These are phyloP conservation scores for Myriosclerotinia duriaeana DNA, from an alignment of 2,329 filamentous ascomycete genomes.

Conservation along the genomic window DNA sequence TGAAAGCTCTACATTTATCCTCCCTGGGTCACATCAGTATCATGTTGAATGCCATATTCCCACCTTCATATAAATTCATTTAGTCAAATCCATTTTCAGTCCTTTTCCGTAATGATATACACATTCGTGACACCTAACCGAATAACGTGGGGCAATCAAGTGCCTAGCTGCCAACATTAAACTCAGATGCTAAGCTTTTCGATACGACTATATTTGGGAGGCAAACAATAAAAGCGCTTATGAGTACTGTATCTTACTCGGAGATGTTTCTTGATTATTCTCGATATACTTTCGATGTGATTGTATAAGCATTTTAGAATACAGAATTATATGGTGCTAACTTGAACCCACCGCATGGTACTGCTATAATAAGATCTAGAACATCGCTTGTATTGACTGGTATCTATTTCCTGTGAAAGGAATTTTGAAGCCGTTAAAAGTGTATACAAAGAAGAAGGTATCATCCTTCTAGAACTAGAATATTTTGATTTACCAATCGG, in stretches of 20 bases:
- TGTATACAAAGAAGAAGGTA: neutral
- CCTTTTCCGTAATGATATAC: neutral
- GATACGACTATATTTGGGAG: neutral
- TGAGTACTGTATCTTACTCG: neutral
- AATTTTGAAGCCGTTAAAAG: neutral
- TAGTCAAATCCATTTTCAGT: conserved; percentile 1
- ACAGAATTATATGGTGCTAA: no score
- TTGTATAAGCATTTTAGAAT: neutral
- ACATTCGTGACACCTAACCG: neutral
- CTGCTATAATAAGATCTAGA: neutral
- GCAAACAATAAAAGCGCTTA: conserved; percentile 4
- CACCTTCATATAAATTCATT: neutral
- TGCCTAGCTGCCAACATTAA: neutral
- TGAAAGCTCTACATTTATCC: neutral
- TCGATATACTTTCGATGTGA: neutral
- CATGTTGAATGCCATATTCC: conserved; percentile 3
- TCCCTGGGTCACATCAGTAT: conserved; percentile 3
- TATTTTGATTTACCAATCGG: neutral
- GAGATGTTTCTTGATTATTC: neutral
- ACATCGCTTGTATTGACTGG: conserved; percentile 3
- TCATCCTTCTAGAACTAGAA: conserved; percentile 3
- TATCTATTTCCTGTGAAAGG: neutral
- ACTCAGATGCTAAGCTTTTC: conserved; percentile 8
- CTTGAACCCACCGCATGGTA: neutral
- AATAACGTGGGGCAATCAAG: neutral